Evolutionary conservation across 768 basidiomycete genomes (phyloP), one percentile per base, ranked within the genome.

Genomic region (Termitomyces sp.): DNA sequence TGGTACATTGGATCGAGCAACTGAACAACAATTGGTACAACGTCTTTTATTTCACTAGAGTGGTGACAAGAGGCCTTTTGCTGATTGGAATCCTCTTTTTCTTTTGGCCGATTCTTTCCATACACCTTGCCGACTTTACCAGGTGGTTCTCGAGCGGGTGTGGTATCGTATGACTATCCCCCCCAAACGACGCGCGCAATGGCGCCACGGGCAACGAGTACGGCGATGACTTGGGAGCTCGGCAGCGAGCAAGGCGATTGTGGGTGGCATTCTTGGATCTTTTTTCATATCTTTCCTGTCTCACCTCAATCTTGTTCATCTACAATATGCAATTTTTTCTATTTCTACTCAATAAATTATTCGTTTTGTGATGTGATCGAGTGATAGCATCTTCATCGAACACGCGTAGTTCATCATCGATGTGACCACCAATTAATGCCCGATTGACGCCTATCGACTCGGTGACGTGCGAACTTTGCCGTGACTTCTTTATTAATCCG

Each of bases 1-100:
- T 97, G 59, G 91, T 91, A 30, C 90, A 93, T 67, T 98, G 96
- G 96, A 95, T 98, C 67, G 93, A 97, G 75, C 76, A 79, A 68
- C 70, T 81, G 47, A 79, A 78, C 66, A 77, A 72, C 68, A 79
- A 81, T 64, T 82, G 80, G 81, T 82, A 75, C 70, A 74, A 71
- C 58, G 64, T 67, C 30, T 59, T 65, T 50, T 40, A 50, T 47
- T 52, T 63, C 59, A 50, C 65, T 50, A 61, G 57, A 58, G 55
- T 69, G 55, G 55, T 64, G 46, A 57, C 56, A 55, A 69, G 61
- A 69, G 61, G 55, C 46, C 13, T 63, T 61, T 60, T 70, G 67
- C 70, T 73, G 64, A 71, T 70, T 62, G 66, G 63, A 60, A 67
- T 66, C 56, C 56, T 66, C 65, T 75, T 70, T 64, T 62, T 62